A percentile compares a stretch with the other conserved stretches of the same genome.
phyloP scores from a whole-genome alignment of 148 eudicot genomes.

The Persicaria maculosa region DNA sequence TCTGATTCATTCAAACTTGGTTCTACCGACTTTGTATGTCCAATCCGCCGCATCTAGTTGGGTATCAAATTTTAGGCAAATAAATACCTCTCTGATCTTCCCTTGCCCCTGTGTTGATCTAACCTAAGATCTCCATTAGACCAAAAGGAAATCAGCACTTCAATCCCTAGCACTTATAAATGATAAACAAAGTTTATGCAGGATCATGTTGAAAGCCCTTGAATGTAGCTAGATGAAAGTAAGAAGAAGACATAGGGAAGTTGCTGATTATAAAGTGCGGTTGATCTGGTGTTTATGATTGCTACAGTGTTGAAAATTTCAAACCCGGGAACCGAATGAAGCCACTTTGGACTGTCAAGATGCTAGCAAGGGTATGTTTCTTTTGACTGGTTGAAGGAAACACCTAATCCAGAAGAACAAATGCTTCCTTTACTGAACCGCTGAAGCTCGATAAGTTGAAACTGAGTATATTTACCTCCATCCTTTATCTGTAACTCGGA shows the following conservation, averaged over 20 bases:
- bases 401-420: not conserved
- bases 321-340: too few relatives aligned
- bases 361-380: too few relatives aligned
- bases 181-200: not conserved
- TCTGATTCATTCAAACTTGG: not conserved
- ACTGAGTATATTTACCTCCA: not conserved
- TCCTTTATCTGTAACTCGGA: not conserved
- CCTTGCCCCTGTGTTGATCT: not conserved
- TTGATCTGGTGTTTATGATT: not conserved
- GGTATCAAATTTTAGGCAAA: not conserved
- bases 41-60: not conserved
- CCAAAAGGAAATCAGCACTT: not conserved
- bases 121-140: not conserved
- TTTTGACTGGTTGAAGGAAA: too few relatives aligned
- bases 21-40: not conserved
- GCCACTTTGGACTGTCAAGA: too few relatives aligned
- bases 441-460: not conserved
- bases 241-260: not conserved
- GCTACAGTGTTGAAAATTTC: too few relatives aligned
- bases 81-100: not conserved
- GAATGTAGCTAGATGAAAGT: not conserved
- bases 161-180: not conserved
- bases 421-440: not conserved
- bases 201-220: not conserved
- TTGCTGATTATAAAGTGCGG: not conserved